These are phyloP conservation scores for Peniophora sp. DNA, from an alignment of 1,284 basidiomycete species.

Conservation along the genomic window DNA sequence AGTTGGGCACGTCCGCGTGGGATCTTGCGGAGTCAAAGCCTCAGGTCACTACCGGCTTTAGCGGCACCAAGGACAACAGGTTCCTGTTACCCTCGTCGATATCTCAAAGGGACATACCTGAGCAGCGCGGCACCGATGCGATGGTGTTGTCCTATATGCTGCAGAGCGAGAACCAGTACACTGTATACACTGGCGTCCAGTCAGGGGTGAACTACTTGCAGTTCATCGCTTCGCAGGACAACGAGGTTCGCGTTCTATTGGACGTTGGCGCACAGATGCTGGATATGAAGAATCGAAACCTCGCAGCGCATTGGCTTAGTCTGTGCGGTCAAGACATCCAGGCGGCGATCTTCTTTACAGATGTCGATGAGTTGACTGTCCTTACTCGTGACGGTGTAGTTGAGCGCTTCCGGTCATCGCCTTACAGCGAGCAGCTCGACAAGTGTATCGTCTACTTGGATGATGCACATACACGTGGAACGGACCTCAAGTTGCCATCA, in stretches of 20 bases:
- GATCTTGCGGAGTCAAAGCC: constrained; percentile 35
- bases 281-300: constrained; percentile 34
- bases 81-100: constrained; percentile 41
- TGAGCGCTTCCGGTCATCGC: constrained; percentile 34
- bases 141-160: constrained; percentile 37
- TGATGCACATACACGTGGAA: constrained; percentile 51
- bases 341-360: constrained; percentile 42
- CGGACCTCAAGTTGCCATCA: constrained; percentile 43
- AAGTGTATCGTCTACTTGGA: constrained; percentile 46
- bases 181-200: constrained; percentile 14
- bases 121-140: constrained; percentile 42
- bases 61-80: constrained; percentile 47
- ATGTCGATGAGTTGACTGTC: constrained; percentile 34
- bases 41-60: constrained; percentile 41
- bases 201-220: constrained; percentile 22
- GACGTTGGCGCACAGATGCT: constrained; percentile 54
- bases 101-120: constrained; percentile 30
- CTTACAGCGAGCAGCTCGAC: constrained; percentile 32
- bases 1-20: constrained; percentile 43
- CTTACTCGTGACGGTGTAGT: constrained; percentile 28
- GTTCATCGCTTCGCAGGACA: constrained; percentile 22
- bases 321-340: constrained; percentile 15
- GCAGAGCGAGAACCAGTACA: constrained; percentile 34
- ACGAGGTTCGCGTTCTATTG: constrained; percentile 37
- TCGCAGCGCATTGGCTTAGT: constrained; percentile 34